Base-by-base conservation (phyloP, 345 rosid genomes). In the Brassica incana region DNA sequence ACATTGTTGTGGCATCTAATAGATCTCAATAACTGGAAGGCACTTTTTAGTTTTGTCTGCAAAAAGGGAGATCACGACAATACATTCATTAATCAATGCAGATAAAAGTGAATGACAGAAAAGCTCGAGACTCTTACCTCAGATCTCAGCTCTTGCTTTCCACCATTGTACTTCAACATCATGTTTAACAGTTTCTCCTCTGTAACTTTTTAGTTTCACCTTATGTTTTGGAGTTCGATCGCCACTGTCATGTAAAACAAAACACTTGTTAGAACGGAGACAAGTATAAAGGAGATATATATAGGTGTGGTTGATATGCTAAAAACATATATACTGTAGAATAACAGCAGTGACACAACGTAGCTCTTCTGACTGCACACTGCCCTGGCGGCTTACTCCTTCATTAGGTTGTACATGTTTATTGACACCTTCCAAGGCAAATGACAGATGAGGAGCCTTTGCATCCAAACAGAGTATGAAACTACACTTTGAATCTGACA, bases 211-310 rank as follows among this genome's bases (percentile, higher is more conserved):
- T 23, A 96, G 85, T 86, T 96, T 96, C 80, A 96, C 99, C 85
- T 96, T 96, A 82, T 96, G 99, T 85, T 96, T 96, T 79, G 99
- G 97, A 84, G 99, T 96, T 87, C 99, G 86, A 86, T 96, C 99
- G 69, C 99, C 99, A 81, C 99, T 95, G 87, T 54, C 71, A 78
- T 79, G 23, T 63, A 58, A 74, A 71, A 14, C 2, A 73, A 18
- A 62, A 54, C 25, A 23, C 25, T 23, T 23, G 25, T 50, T 66
- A 40, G 61, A 77, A 35, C 27, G 59, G 64, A 71, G 63, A 75
- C 20, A 54, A 30, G 12, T 15, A 65, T 58, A 30, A 9, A 63
- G 15, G 56, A 9, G 38, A 65, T 2, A 9, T 0, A 56, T 29
- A 29, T 29, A 29, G 32, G 32, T 29, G 32, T 29, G 32, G 6